phyloP scores from a whole-genome alignment of 192 early-diverging fungal species.

The Backusella liffmaniae region DNA sequence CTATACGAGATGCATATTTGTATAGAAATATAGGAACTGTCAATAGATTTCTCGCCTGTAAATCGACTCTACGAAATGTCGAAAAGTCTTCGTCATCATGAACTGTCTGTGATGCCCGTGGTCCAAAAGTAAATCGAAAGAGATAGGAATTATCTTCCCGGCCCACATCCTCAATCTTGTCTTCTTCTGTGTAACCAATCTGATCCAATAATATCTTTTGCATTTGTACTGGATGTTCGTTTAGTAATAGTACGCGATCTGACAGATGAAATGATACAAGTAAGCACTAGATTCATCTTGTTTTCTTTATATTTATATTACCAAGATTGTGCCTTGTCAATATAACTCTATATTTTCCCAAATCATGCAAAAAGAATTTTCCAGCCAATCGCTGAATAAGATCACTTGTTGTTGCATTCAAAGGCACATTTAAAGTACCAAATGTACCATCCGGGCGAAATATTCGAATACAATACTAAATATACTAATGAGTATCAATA shows the following conservation, averaged over 20 bases:
- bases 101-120: conserved; percentile 35
- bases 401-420: conserved; percentile 68
- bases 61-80: conserved; percentile 59
- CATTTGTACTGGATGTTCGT: conserved; percentile 74
- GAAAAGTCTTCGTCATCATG: conserved; percentile 41
- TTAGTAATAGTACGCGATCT: conserved; percentile 68
- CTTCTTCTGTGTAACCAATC: conserved; percentile 76
- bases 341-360: conserved; percentile 30
- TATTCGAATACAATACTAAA: conserved; percentile 66
- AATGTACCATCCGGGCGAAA: conserved; percentile 81
- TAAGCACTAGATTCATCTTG: not conserved
- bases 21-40: conserved; percentile 80
- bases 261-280: conserved; percentile 6
- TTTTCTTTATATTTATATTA: conserved; percentile 3
- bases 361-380: conserved; percentile 82
- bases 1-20: conserved; percentile 65
- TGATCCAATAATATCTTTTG: conserved; percentile 72
- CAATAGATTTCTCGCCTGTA: conserved; percentile 69
- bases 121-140: conserved; percentile 71
- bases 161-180: conserved; percentile 75
- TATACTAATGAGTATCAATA: not conserved
- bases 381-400: conserved; percentile 70
- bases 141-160: conserved; percentile 87
- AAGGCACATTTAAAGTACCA: conserved; percentile 67
- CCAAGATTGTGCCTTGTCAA: conserved; percentile 24